Conservation (phyloP, 2,329 filamentous ascomycete genomes). For the Fusarium fracticaudum region DNA sequence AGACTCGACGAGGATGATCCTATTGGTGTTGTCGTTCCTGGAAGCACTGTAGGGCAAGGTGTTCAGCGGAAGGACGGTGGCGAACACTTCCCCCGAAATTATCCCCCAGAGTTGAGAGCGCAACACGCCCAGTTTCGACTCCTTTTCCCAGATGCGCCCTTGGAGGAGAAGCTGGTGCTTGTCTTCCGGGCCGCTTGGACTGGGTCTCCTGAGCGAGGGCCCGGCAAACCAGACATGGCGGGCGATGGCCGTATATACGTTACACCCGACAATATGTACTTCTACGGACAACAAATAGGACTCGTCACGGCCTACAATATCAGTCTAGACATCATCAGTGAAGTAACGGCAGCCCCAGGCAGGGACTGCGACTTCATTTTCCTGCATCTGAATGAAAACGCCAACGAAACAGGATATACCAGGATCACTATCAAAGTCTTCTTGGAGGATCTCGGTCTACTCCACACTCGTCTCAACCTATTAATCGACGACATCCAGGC, state of each 20-base stretch:
- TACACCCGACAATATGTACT: constrained; percentile 88
- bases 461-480: constrained; percentile 86
- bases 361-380: constrained; percentile 94
- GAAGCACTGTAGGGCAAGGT: constrained; percentile 45
- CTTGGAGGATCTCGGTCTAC: constrained; percentile 82
- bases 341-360: constrained; percentile 89
- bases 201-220: constrained; percentile 57
- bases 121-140: constrained; percentile 95
- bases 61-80: constrained; percentile 47
- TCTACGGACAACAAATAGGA: constrained; percentile 95
- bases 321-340: constrained; percentile 78
- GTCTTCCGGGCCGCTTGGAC: constrained; percentile 93
- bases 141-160: constrained; percentile 82
- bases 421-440: constrained; percentile 92
- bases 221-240: constrained; percentile 59
- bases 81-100: constrained; percentile 75
- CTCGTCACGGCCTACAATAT: constrained; percentile 86
- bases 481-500: constrained; percentile 83
- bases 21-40: constrained; percentile 53
- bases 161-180: constrained; percentile 83
- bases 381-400: constrained; percentile 75
- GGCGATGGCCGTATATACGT: constrained; percentile 83
- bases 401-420: constrained; percentile 70
- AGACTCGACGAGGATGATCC: constrained; percentile 52
- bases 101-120: constrained; percentile 81